phyloP scores from a whole-genome alignment of 2,329 filamentous ascomycete species.

The Colletotrichum sp. region DNA sequence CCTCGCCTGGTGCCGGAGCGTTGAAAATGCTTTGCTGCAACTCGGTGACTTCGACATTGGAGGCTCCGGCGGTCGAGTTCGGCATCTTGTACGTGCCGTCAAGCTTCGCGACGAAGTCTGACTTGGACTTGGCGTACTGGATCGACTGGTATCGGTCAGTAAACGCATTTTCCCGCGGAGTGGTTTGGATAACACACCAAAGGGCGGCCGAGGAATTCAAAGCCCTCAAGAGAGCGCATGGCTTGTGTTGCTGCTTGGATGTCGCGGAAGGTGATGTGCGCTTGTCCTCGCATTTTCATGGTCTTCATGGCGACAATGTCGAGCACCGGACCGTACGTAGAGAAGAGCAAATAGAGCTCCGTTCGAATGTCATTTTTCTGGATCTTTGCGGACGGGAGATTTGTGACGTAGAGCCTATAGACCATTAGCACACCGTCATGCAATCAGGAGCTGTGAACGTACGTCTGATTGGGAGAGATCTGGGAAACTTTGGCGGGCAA shows the following conservation, averaged over 20 bases:
- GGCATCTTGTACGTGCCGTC: conserved; percentile 87
- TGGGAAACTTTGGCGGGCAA: conserved; percentile 57
- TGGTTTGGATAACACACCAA: conserved; percentile 64
- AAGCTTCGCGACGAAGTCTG: conserved; percentile 86
- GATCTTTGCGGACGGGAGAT: conserved; percentile 85
- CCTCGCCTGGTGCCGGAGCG: conserved; percentile 60
- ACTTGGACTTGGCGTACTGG: conserved; percentile 88
- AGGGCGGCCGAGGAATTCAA: conserved; percentile 82
- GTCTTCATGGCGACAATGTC: conserved; percentile 92
- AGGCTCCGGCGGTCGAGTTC: conserved; percentile 47
- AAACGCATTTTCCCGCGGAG: not conserved
- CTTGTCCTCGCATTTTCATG: conserved; percentile 92
- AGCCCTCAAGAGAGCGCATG: conserved; percentile 86
- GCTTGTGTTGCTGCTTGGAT: conserved; percentile 92
- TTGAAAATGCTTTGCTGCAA: conserved; percentile 84
- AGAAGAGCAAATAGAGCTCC: conserved; percentile 90
- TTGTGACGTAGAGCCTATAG: conserved; percentile 82
- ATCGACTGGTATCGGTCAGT: conserved; percentile 69
- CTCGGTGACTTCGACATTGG: conserved; percentile 70
- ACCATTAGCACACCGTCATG: not conserved
- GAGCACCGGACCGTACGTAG: conserved; percentile 89
- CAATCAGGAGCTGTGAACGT: conserved; percentile 37
- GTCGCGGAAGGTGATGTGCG: conserved; percentile 90
- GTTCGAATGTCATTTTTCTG: conserved; percentile 87
- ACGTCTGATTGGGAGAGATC: conserved; percentile 78